Conservation (phyloP, 1,284 basidiomycete species). For the Ganoderma lucidum region DNA sequence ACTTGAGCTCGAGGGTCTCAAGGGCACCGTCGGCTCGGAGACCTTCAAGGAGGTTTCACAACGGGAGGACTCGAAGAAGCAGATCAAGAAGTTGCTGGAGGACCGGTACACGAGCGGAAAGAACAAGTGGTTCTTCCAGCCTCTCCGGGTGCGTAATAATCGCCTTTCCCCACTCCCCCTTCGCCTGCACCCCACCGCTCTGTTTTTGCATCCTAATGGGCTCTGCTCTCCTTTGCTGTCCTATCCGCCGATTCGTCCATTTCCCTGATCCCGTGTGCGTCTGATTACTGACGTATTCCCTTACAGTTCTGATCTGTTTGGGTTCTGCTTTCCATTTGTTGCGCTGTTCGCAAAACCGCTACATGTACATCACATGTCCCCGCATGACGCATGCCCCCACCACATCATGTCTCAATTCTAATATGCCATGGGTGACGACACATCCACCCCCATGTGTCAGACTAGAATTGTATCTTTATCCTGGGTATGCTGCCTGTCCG, state of each 20-base stretch:
- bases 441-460: background rate
- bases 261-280: background rate
- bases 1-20: conserved; percentile 92
- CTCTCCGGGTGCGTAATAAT: conserved; percentile 70
- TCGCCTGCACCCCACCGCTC: background rate
- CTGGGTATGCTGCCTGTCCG: too few species aligned
- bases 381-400: conserved; percentile 32
- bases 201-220: background rate
- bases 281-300: conserved; percentile 7
- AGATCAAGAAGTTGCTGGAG: conserved; percentile 94
- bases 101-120: conserved; percentile 91
- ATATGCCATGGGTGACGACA: conserved; percentile 31
- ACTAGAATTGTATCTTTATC: conserved; percentile 1
- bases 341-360: conserved; percentile 30
- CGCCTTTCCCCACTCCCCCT: background rate
- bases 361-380: conserved; percentile 36
- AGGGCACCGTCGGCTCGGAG: conserved; percentile 82
- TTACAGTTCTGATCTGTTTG: conserved; percentile 30
- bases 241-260: background rate
- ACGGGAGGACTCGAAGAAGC: conserved; percentile 94
- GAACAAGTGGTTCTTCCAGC: conserved; percentile 95
- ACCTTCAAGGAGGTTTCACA: conserved; percentile 97
- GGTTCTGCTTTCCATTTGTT: conserved; percentile 23
- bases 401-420: conserved; percentile 29
- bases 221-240: background rate